Percentiles rank a stretch among this genome's conserved stretches.
These are phyloP conservation scores for Nothopassalora personata DNA, from an alignment of 2,329 filamentous ascomycete genomes.

Conservation along the genomic window DNA sequence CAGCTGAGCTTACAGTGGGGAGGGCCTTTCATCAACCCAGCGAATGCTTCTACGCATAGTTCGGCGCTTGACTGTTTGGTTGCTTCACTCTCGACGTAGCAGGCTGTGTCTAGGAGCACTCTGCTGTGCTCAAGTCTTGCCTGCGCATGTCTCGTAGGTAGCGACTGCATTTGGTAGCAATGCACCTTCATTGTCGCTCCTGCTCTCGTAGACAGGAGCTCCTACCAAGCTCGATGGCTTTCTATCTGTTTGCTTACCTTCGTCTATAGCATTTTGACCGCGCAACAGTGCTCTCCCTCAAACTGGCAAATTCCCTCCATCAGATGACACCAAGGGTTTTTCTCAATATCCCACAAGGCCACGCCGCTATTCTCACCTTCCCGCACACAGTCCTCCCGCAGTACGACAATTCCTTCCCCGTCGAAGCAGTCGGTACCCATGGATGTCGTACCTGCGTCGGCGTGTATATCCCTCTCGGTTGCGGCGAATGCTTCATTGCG, in stretches of 20 bases:
- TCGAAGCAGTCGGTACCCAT: conserved; percentile 1
- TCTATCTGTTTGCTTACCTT: too few species aligned
- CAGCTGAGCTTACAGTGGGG: conserved; percentile 59
- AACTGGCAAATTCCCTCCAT: too few species aligned
- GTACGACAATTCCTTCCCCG: not conserved
- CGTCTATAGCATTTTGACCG: too few species aligned
- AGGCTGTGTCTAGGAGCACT: not conserved
- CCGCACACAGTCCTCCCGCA: not conserved
- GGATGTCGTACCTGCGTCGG: conserved; percentile 5
- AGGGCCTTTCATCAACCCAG: conserved; percentile 47
- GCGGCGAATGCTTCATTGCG: conserved; percentile 5
- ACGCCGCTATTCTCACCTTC: not conserved
- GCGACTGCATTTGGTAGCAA: too few species aligned
- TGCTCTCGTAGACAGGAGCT: too few species aligned
- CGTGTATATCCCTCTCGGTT: conserved; percentile 6
- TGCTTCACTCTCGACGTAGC: not conserved
- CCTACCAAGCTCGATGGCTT: too few species aligned
- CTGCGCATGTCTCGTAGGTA: too few species aligned
- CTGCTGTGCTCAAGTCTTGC: too few species aligned
- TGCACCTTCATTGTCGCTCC: too few species aligned
- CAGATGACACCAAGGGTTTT: not conserved
- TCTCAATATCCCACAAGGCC: not conserved
- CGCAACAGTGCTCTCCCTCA: too few species aligned
- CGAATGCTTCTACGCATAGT: conserved; percentile 27
- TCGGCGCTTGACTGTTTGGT: conserved; percentile 22